Evolutionary conservation across 2,329 filamentous ascomycete genomes (phyloP).

Genomic region (Cladosporium sp.): DNA sequence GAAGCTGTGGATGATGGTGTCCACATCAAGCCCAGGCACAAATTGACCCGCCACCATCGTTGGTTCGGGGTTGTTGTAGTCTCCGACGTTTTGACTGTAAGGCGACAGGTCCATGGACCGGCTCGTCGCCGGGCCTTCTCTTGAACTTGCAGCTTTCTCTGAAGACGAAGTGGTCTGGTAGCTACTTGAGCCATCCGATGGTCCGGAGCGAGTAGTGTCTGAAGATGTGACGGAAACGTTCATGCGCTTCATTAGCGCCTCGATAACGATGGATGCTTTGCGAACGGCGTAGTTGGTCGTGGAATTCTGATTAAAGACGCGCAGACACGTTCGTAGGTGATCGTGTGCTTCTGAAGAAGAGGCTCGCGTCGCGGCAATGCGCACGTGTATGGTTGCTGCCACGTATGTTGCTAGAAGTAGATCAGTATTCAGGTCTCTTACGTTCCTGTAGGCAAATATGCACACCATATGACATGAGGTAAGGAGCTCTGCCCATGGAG

Average conservation of each 20-base stretch:
- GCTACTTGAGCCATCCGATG: background rate
- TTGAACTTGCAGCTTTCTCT: background rate
- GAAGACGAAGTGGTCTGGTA: background rate
- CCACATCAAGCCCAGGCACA: constrained; percentile 36
- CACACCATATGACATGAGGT: constrained; percentile 50
- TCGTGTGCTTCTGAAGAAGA: constrained; percentile 38
- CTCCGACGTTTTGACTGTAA: background rate
- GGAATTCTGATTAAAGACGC: constrained; percentile 47
- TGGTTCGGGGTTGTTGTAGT: constrained; percentile 10
- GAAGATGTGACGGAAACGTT: constrained; percentile 25
- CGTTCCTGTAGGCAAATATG: no score
- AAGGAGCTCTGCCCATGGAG: constrained; percentile 46
- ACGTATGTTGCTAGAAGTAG: constrained; percentile 44
- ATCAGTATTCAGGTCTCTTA: no score
- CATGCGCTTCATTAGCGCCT: constrained; percentile 45
- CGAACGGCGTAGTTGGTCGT: constrained; percentile 49
- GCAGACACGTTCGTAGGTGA: constrained; percentile 42
- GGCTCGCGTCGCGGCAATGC: constrained; percentile 46
- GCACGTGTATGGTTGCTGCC: constrained; percentile 49
- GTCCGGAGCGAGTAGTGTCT: background rate
- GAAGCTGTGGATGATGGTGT: constrained; percentile 42
- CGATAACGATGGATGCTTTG: constrained; percentile 43
- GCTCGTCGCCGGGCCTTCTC: background rate
- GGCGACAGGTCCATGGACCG: background rate
- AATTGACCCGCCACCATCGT: constrained; percentile 23